Evolutionary conservation across 1,139 yeast genomes (phyloP).

Genomic region (Candida sanyaensis): DNA sequence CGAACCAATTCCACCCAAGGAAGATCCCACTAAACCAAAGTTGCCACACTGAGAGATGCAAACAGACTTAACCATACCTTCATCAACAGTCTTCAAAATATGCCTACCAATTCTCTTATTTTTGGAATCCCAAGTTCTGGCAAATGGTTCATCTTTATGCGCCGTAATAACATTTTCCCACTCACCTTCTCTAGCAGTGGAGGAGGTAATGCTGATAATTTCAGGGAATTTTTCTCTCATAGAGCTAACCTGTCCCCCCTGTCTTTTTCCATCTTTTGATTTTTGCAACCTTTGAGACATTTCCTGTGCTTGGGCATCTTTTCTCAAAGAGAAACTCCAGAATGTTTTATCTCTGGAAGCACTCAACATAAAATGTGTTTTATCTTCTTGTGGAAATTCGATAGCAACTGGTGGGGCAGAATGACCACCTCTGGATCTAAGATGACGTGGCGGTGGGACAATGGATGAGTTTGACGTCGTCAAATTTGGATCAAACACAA

Average conservation of each 20-base stretch:
- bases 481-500: slow-evolving; percentile 88
- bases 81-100: slow-evolving; percentile 71
- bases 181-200: slow-evolving; percentile 78
- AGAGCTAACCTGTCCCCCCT: slow-evolving; percentile 56
- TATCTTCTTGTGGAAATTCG: slow-evolving; percentile 73
- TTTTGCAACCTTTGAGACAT: slow-evolving; percentile 76
- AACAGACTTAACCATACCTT: slow-evolving; percentile 77
- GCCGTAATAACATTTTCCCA: slow-evolving; percentile 97
- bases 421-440: slow-evolving; percentile 96
- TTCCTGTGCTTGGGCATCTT: slow-evolving; percentile 96
- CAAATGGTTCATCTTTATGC: slow-evolving; percentile 80
- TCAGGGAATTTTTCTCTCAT: slow-evolving; percentile 74
- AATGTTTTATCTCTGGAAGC: slow-evolving; percentile 86
- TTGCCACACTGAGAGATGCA: slow-evolving; percentile 92
- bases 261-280: slow-evolving; percentile 53
- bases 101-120: slow-evolving; percentile 80
- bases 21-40: slow-evolving; percentile 91
- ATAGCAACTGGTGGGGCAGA: slow-evolving; percentile 85
- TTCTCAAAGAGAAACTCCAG: slow-evolving; percentile 90
- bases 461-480: slow-evolving; percentile 65
- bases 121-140: slow-evolving; percentile 91
- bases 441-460: slow-evolving; percentile 85
- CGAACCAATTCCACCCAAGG: slow-evolving; percentile 83
- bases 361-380: slow-evolving; percentile 81
- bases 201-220: slow-evolving; percentile 70